Evolutionary conservation across 2,329 filamentous ascomycete species (phyloP), one percentile per base, ranked within the genome.

Genomic region (Xylaria sp.): DNA sequence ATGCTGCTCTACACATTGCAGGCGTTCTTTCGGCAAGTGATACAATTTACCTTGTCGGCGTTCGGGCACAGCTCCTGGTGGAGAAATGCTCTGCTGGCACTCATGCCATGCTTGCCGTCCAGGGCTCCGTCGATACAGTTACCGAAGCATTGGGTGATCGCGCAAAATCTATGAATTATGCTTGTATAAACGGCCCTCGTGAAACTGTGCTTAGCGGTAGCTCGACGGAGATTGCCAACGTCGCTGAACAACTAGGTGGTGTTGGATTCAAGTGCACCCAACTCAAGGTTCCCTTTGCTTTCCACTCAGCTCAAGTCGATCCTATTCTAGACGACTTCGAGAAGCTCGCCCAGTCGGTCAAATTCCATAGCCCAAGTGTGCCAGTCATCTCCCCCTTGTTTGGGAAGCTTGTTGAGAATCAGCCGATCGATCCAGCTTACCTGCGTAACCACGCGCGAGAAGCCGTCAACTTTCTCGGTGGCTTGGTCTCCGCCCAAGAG

Each of bases 111-210:
- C 76, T 87, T 57, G 83, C 84, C 23, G 80, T 85, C 13, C 81
- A 84, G 69, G 84, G 81, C 18, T 80, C 82, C 1, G 81, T 84
- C 12, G 84, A 88, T 29, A 82, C 85, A 5, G 86, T 90, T 67
- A 83, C 80, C 53, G 83, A 86, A 27, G 84, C 84, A 60, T 84
- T 88, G 18, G 81, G 80, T 71, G 84, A 78, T n/a, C 76, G 75
- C 44, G 75, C 77, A 1, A 64, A 71, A 74, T 81, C 79, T 5
- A 77, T 85, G 62, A 86, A 86, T 47, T 74, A 88, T 37, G 91
- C 93, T 18, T 96, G 93, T 81, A 86, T 93, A 77, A 97, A 97
- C 73, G 89, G 91, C 0, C 89, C 90, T 0, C 84, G 88, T 60
- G 92, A 93, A 77, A 94, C 90, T 10, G 93, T 96, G 1, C 83